Conservation (phyloP, 345 rosid genomes). For the Anacardium occidentale region DNA sequence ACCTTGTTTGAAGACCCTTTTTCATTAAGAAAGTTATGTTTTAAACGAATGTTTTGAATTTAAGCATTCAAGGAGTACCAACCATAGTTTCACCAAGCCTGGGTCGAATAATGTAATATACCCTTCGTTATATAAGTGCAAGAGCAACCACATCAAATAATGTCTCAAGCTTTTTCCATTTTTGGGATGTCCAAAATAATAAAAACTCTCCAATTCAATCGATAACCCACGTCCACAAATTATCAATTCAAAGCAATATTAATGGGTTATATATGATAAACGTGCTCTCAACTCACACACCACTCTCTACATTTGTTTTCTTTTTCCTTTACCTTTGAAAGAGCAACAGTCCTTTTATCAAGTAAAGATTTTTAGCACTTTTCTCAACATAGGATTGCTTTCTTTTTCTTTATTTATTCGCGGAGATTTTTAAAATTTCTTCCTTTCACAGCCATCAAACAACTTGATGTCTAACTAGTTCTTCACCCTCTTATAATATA, state of each 20-base stretch:
- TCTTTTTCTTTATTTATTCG: too few relatives aligned
- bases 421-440: background rate
- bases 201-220: background rate
- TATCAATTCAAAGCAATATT: background rate
- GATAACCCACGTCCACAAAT: background rate
- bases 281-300: slow-evolving; percentile 9
- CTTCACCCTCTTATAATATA: too few relatives aligned
- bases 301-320: background rate
- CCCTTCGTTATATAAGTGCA: background rate
- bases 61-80: too few relatives aligned
- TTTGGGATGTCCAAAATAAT: slow-evolving; percentile 6
- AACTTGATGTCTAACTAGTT: background rate
- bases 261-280: slow-evolving; percentile 15
- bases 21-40: too few relatives aligned
- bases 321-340: background rate
- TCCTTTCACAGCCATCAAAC: background rate
- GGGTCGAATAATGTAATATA: background rate
- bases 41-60: too few relatives aligned
- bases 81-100: too few relatives aligned
- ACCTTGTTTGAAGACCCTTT: too few relatives aligned
- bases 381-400: slow-evolving; percentile 10
- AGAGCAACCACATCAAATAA: background rate
- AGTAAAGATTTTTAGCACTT: slow-evolving; percentile 4
- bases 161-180: background rate
- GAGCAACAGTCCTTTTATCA: slow-evolving; percentile 10